These are phyloP conservation scores for Avena atlantica DNA, from an alignment of 176 grass and related monocot species.

Conservation along the genomic window DNA sequence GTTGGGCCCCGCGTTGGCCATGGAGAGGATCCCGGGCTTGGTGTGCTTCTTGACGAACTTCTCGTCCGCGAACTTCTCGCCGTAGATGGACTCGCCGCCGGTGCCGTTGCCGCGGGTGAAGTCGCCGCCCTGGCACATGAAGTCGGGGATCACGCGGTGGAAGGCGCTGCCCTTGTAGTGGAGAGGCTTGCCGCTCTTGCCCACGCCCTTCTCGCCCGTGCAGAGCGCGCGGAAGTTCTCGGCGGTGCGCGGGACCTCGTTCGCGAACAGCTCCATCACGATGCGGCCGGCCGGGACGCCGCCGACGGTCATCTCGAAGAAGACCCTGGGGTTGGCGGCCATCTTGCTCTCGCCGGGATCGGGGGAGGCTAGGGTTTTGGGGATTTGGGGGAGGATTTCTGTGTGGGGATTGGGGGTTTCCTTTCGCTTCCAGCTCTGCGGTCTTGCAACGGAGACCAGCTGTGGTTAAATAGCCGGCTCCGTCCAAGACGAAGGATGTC, in stretches of 20 bases:
- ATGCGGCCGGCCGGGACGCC: slow-evolving; percentile 43
- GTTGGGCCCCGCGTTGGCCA: slow-evolving; percentile 75
- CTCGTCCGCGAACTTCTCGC: slow-evolving; percentile 78
- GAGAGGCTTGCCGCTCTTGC: slow-evolving; percentile 57
- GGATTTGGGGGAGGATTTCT: background rate
- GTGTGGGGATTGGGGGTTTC: background rate
- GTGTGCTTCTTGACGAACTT: slow-evolving; percentile 69
- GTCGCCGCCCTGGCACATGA: slow-evolving; percentile 93
- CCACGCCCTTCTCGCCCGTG: slow-evolving; percentile 71
- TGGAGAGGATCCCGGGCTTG: slow-evolving; percentile 48
- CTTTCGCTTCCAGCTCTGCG: background rate
- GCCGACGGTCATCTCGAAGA: slow-evolving; percentile 74
- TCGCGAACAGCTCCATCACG: slow-evolving; percentile 70
- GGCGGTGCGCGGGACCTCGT: slow-evolving; percentile 50
- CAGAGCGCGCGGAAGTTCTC: slow-evolving; percentile 89
- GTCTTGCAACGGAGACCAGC: background rate
- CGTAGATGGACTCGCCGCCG: slow-evolving; percentile 83
- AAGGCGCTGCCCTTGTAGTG: slow-evolving; percentile 68
- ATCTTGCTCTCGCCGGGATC: background rate
- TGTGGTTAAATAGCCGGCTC: slow-evolving; percentile 44
- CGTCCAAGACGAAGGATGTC: no score
- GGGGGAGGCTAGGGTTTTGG: background rate
- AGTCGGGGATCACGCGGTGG: slow-evolving; percentile 80
- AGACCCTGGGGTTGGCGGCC: slow-evolving; percentile 61
- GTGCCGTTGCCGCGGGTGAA: slow-evolving; percentile 79